Evolutionary conservation across 306 rosid genomes (phyloP).

Genomic region (Cucurbita argyrosperma): DNA sequence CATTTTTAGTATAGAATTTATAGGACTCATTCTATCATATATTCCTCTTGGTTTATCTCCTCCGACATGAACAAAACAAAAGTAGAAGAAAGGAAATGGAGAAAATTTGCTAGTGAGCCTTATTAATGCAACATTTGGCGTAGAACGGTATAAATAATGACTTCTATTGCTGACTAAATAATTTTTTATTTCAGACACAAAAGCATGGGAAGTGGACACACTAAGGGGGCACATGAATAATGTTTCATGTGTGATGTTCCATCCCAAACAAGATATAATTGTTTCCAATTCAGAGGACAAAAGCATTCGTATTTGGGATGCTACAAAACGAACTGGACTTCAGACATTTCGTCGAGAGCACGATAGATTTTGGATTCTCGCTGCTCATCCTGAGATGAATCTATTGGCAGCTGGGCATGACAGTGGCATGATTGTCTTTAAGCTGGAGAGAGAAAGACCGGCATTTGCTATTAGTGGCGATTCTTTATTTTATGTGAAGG

Average conservation of each 20-base stretch:
- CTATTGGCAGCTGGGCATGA: slow-evolving; percentile 95
- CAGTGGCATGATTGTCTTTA: slow-evolving; percentile 91
- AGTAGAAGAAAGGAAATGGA: background rate
- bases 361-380: slow-evolving; percentile 92
- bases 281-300: slow-evolving; percentile 94
- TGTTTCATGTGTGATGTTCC: slow-evolving; percentile 92
- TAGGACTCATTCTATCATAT: background rate
- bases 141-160: background rate
- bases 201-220: slow-evolving; percentile 98
- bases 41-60: background rate
- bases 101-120: background rate
- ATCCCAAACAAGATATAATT: slow-evolving; percentile 84
- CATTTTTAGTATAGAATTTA: background rate
- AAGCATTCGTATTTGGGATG: slow-evolving; percentile 95
- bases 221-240: slow-evolving; percentile 95
- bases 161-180: background rate
- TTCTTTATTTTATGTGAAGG: slow-evolving; percentile 60
- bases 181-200: slow-evolving; percentile 49
- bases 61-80: background rate
- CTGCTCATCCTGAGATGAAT: slow-evolving; percentile 95
- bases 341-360: slow-evolving; percentile 95
- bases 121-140: background rate
- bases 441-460: slow-evolving; percentile 87
- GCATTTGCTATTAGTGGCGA: slow-evolving; percentile 81
- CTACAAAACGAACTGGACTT: slow-evolving; percentile 77